Percentiles rank a stretch among this genome's conserved stretches.
Conservation (phyloP, 2,329 filamentous ascomycete species). For the Ampelomyces quisqualis region DNA sequence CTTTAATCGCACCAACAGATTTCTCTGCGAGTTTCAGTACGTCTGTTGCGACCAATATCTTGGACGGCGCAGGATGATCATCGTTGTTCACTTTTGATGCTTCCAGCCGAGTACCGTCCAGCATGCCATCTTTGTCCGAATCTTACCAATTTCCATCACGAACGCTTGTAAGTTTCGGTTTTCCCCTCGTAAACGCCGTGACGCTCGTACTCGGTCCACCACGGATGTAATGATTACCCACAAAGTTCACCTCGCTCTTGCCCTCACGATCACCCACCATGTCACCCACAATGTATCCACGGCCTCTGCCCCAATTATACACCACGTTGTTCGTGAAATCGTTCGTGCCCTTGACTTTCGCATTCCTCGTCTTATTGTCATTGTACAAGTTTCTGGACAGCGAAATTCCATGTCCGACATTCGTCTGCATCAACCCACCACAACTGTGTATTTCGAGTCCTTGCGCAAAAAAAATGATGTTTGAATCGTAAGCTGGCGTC, state of each 20-base stretch:
- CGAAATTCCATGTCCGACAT: slow-evolving; percentile 49
- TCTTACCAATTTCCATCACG: slow-evolving; percentile 57
- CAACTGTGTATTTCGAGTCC: slow-evolving; percentile 57
- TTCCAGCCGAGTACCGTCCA: slow-evolving; percentile 53
- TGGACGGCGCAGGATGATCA: slow-evolving; percentile 49
- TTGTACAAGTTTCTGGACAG: slow-evolving; percentile 59
- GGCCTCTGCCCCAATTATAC: slow-evolving; percentile 59
- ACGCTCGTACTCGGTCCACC: slow-evolving; percentile 54
- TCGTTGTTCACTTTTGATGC: slow-evolving; percentile 50
- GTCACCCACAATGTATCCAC: slow-evolving; percentile 58
- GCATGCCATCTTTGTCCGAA: slow-evolving; percentile 50
- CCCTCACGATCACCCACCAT: slow-evolving; percentile 55
- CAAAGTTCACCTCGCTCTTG: slow-evolving; percentile 53
- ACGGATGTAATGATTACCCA: slow-evolving; percentile 61
- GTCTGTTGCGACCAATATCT: slow-evolving; percentile 43
- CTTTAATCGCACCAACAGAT: slow-evolving; percentile 48
- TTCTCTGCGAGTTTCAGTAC: slow-evolving; percentile 47
- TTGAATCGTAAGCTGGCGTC: slow-evolving; percentile 47
- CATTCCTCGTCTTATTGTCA: slow-evolving; percentile 59
- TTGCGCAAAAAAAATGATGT: slow-evolving; percentile 57
- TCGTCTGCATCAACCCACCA: slow-evolving; percentile 54
- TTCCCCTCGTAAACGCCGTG: slow-evolving; percentile 58
- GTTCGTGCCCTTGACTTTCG: slow-evolving; percentile 59
- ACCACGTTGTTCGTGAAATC: slow-evolving; percentile 56
- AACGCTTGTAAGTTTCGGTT: slow-evolving; percentile 56